Conservation (phyloP, 768 basidiomycete species). For the Leccinum arenicola region DNA sequence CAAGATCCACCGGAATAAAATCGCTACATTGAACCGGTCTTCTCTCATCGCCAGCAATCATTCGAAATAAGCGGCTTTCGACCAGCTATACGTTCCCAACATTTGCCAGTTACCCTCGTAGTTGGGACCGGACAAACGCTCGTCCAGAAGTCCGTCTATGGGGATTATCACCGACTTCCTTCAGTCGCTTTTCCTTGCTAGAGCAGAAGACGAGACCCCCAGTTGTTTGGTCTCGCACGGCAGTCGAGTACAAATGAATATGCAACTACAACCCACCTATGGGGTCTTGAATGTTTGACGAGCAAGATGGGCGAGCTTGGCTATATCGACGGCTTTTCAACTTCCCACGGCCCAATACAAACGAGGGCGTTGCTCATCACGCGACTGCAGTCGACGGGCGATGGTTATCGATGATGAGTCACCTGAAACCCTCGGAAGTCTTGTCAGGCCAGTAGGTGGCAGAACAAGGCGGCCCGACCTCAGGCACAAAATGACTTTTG, state of each 20-base stretch:
- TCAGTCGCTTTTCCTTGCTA: constrained; percentile 66
- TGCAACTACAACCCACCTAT: constrained; percentile 46
- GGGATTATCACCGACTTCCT: constrained; percentile 75
- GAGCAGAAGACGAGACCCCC: constrained; percentile 57
- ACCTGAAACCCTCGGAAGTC: too few relatives aligned
- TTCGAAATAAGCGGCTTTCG: constrained; percentile 57
- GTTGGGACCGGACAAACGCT: constrained; percentile 70
- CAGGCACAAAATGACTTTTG: too few relatives aligned
- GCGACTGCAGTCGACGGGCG: too few relatives aligned
- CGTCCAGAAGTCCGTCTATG: constrained; percentile 80
- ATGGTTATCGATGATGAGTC: too few relatives aligned
- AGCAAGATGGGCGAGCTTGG: constrained; percentile 89
- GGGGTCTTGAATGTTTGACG: constrained; percentile 86
- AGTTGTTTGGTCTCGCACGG: constrained; percentile 70
- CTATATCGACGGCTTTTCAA: constrained; percentile 88
- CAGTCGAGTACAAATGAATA: constrained; percentile 70
- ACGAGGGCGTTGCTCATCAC: constrained; percentile 61
- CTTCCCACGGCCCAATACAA: constrained; percentile 79
- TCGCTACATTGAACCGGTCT: constrained; percentile 78
- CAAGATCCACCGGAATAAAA: constrained; percentile 77
- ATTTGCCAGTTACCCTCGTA: constrained; percentile 77
- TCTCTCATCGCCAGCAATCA: constrained; percentile 71
- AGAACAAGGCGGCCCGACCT: too few relatives aligned
- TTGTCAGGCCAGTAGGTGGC: too few relatives aligned
- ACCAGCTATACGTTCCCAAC: constrained; percentile 82